Percentiles rank a stretch among this genome's conserved stretches.
phyloP scores from a whole-genome alignment of 495 filamentous ascomycete genomes.

The Penicillium diatomitis region DNA sequence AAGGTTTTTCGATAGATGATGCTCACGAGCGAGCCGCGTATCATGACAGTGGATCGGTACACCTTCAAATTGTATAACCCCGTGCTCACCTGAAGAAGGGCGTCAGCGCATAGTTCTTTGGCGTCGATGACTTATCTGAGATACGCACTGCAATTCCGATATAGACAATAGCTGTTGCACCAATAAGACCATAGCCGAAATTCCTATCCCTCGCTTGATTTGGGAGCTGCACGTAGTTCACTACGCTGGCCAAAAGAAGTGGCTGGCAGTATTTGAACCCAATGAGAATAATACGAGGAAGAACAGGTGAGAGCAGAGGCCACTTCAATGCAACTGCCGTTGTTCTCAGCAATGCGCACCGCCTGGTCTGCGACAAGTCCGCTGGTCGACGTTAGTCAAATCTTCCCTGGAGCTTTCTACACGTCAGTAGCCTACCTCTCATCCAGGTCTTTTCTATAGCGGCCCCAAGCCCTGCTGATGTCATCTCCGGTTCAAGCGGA shows the following conservation, averaged over 20 bases:
- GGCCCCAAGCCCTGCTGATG: not conserved
- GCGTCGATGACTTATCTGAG: not conserved
- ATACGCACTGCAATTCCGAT: conserved; percentile 40
- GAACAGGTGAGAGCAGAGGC: not conserved
- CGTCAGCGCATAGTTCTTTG: not conserved
- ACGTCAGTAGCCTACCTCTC: not conserved
- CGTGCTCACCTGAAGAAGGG: not conserved
- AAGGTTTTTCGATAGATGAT: not conserved
- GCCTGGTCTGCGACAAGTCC: not conserved
- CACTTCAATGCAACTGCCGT: not conserved
- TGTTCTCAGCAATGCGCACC: too few relatives aligned
- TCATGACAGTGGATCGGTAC: not conserved
- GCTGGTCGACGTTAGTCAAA: not conserved
- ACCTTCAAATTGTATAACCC: too few relatives aligned
- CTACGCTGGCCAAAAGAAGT: not conserved
- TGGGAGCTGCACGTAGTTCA: not conserved
- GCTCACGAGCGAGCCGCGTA: conserved; percentile 12
- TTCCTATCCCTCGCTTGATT: conserved; percentile 8
- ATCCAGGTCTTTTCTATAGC: not conserved
- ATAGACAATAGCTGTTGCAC: conserved; percentile 46
- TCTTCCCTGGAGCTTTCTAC: not conserved
- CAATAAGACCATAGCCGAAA: conserved; percentile 48
- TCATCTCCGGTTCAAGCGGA: not conserved
- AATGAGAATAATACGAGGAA: not conserved
- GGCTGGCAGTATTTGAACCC: not conserved